Base-by-base conservation (phyloP, 768 basidiomycete species). In the Tricholomella constricta region DNA sequence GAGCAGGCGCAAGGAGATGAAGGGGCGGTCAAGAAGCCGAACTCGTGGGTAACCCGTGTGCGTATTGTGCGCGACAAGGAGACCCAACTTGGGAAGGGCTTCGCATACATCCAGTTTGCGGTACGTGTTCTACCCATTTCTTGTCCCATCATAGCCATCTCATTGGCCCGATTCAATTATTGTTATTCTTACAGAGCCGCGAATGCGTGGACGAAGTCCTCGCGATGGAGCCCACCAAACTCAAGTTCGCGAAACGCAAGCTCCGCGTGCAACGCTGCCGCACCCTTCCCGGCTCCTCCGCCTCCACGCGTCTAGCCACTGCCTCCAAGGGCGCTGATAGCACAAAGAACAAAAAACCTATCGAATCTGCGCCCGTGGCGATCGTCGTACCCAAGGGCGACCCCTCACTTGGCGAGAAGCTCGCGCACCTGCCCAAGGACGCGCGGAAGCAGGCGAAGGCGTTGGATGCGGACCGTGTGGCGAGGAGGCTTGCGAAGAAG, bases 41-140 rank as follows among this genome's bases (percentile, higher is more conserved):
- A 69, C 36, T 67, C 77, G 12, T 93, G 89, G 89, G 91, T 95
- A 15, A 83, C 80, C 7, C 83, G 82, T 31, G 93, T 97, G n/a
- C 81, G 96, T 37, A 84, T 97, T 60, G 80, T 97, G 46, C 80
- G 91, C 42, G 96, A 98, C 67, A 85, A 84, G 60, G 92, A 90
- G 53, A 97, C 93, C 1, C 93, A 94, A 60, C 80, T 98, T 12
- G 96, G 95, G 11, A 97, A 96, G 71, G 95, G 95, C 4, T 95
- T 98, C 67, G 93, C 89, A 9, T 97, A 98, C 63, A 85, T 98
- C 17, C 86, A 93, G 61, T 91, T 98, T 57, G 67, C 75, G 51
- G 96, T 96, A 68, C 55, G 88, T 77, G 22, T 43, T 17, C 25
- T 32, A 40, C 20, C 17, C 0, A 29, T 17, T 20, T n/a, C 3